phyloP scores from a whole-genome alignment of 2,329 filamentous ascomycete species.

The Scleromitrula shiraiana region DNA sequence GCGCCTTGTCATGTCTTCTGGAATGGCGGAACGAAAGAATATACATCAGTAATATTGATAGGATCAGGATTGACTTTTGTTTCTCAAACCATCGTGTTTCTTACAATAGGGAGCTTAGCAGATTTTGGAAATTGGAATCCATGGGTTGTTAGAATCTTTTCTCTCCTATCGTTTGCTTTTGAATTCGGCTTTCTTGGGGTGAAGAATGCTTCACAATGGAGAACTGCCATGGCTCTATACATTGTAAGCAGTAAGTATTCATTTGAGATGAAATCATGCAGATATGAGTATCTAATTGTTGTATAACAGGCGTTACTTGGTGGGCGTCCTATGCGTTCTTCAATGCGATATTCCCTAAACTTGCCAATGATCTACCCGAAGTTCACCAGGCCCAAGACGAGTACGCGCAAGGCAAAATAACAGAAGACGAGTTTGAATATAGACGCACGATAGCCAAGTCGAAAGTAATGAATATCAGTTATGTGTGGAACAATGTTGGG shows the following conservation, averaged over 20 bases:
- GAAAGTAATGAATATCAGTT: conserved; percentile 29
- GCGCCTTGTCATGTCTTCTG: conserved; percentile 28
- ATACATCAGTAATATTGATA: conserved; percentile 27
- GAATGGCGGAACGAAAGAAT: conserved; percentile 24
- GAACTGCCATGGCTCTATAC: conserved; percentile 26
- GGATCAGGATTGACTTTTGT: conserved; percentile 26
- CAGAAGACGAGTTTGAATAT: conserved; percentile 22
- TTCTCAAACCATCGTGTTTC: conserved; percentile 23
- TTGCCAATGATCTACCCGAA: conserved; percentile 27
- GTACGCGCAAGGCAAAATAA: conserved; percentile 18
- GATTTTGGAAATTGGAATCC: conserved; percentile 29
- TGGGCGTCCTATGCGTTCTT: conserved; percentile 30
- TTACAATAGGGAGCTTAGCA: conserved; percentile 25
- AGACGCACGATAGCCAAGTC: conserved; percentile 25
- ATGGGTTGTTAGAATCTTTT: conserved; percentile 27
- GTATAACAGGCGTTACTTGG: conserved; percentile 22
- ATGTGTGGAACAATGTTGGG: conserved; percentile 27
- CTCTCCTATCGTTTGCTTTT: conserved; percentile 25
- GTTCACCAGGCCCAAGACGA: conserved; percentile 19
- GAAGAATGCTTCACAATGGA: conserved; percentile 22
- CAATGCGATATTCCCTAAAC: conserved; percentile 28
- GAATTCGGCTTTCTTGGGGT: conserved; percentile 29
- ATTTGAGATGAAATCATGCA: not conserved
- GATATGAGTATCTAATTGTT: not conserved
- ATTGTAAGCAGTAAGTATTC: conserved; percentile 25